Evolutionary conservation across 768 basidiomycete genomes (phyloP).

Genomic region (Leccinellum albellum): DNA sequence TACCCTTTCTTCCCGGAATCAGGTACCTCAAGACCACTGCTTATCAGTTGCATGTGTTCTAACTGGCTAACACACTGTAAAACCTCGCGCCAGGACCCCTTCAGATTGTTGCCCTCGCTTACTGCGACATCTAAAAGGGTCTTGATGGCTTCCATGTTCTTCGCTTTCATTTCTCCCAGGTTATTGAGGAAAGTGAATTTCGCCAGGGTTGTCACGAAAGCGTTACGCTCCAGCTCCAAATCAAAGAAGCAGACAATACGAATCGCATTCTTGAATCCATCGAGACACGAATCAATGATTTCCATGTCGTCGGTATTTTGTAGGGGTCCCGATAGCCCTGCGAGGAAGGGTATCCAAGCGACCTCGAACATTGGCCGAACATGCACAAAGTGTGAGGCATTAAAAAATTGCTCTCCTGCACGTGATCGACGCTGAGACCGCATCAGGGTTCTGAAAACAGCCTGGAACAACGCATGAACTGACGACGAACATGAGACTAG

Average conservation of each 20-base stretch:
- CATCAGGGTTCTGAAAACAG: constrained; percentile 89
- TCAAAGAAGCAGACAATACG: constrained; percentile 96
- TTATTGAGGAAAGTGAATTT: constrained; percentile 99
- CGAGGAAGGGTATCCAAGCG: constrained; percentile 97
- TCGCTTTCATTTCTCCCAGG: constrained; percentile 96
- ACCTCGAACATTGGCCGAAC: constrained; percentile 99
- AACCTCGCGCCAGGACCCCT: constrained; percentile 95
- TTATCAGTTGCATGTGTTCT: constrained; percentile 97
- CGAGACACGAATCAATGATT: constrained; percentile 85
- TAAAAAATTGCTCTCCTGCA: constrained; percentile 85
- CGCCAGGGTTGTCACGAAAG: constrained; percentile 91
- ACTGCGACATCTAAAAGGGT: constrained; percentile 90
- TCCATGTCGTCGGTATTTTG: constrained; percentile 95
- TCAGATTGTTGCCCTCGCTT: constrained; percentile 94
- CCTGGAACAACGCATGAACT: constrained; percentile 42
- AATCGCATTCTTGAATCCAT: constrained; percentile 97
- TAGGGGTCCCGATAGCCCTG: constrained; percentile 88
- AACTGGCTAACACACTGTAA: constrained; percentile 96
- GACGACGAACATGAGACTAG: background rate
- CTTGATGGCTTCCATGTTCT: constrained; percentile 99
- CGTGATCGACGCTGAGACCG: constrained; percentile 85
- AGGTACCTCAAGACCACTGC: constrained; percentile 80
- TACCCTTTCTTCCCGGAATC: constrained; percentile 82
- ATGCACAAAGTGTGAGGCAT: constrained; percentile 93
- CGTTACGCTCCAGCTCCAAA: constrained; percentile 95